Evolutionary conservation across 805 yeast species (phyloP), one percentile per base, ranked within the genome.

Genomic region (Starmerella scarabaei): DNA sequence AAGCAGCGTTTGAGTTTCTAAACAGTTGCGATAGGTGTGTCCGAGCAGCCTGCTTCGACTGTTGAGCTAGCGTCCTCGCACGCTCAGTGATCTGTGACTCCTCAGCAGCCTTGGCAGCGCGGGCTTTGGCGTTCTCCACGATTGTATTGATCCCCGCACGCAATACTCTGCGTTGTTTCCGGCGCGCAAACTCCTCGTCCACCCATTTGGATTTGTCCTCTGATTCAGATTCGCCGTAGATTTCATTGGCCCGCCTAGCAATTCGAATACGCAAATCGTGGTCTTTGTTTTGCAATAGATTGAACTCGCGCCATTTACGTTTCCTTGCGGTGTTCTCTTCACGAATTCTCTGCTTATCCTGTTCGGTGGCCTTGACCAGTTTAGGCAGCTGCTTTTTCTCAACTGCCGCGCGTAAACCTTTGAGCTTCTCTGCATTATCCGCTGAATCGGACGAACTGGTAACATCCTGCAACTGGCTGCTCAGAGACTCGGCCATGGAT

Each of bases 221-320:
- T 9, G 77, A 60, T 5, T 73, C 75, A 0, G 60, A 65, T 8
- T 65, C 69, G 1, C 94, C 91, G 61, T 73, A 85, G 49, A 78
- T 60, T 16, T 60, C 61, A 29, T 62, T 65, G 0, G 96, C 95
- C 30, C 91, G 66, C 48, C 77, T 78, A 47, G 72, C 68, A 17
- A 88, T 77, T 40, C 97, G 66, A 0, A 81, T 73, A 38, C 93
- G 68, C 40, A 88, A 64, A 55, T 88, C 97, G 52, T 83, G 79
- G 57, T 85, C 94, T 62, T 82, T 78, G 58, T 86, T 86, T 48
- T 91, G 68, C 44, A 78, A 78, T 7, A 72, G 70, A 54, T 88
- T 84, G 21, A 73, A 76, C 48, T 75, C 86, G 53, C 94, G 67
- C 94, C 94, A 83, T 49, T 72, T 71, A 61, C 80, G 77, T 62